Conservation (phyloP, 257 asterid genomes). For the Leonotis leonurus region DNA sequence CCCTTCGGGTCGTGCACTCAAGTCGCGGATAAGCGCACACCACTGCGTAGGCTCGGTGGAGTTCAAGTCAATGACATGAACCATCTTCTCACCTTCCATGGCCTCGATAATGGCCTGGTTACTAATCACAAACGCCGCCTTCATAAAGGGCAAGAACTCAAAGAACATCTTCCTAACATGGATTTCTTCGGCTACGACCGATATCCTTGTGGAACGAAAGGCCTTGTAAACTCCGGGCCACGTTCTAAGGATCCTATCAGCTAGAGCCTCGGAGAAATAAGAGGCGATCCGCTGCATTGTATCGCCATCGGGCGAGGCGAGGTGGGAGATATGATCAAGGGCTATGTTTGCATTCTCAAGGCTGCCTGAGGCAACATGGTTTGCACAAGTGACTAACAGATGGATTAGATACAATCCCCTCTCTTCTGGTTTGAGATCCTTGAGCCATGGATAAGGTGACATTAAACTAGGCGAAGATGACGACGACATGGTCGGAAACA, state of each 20-base stretch:
- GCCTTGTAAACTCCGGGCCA: conserved; percentile 91
- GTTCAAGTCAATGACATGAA: conserved; percentile 74
- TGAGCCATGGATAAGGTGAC: conserved; percentile 75
- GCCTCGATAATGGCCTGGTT: conserved; percentile 89
- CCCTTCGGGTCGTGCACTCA: conserved; percentile 94
- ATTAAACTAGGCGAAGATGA: conserved; percentile 44
- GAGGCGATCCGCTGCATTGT: conserved; percentile 94
- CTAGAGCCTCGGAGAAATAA: conserved; percentile 75
- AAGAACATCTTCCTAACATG: conserved; percentile 69
- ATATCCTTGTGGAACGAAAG: conserved; percentile 43
- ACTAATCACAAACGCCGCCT: conserved; percentile 66
- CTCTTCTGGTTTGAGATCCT: conserved; percentile 82
- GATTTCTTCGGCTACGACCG: conserved; percentile 49
- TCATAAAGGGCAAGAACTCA: conserved; percentile 68
- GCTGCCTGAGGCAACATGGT: conserved; percentile 66
- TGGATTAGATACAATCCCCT: conserved; percentile 82
- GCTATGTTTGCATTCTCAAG: conserved; percentile 78
- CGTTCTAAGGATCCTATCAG: conserved; percentile 62
- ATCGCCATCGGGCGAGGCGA: conserved; percentile 78
- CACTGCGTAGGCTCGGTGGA: conserved; percentile 72
- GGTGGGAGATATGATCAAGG: conserved; percentile 86
- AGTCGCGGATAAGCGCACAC: conserved; percentile 83
- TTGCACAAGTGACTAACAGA: conserved; percentile 72
- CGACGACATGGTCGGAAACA: conserved; percentile 48
- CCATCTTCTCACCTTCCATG: conserved; percentile 95